Percentiles rank a stretch among this genome's conserved stretches.
phyloP scores from a whole-genome alignment of 371 early-diverging fungal species.

The Lichtheimia corymbifera region DNA sequence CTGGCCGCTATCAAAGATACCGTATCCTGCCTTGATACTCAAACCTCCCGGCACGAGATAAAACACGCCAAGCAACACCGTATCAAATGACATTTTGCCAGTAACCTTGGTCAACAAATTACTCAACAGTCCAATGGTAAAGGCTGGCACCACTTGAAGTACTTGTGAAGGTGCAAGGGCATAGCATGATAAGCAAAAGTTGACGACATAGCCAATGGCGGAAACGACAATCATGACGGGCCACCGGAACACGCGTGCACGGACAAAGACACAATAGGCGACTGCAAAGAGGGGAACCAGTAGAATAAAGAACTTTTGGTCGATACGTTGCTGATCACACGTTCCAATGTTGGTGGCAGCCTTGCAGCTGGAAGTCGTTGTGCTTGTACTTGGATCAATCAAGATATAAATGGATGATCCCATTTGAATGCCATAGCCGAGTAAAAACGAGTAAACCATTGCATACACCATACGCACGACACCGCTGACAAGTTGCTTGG shows the following conservation, averaged over 20 bases:
- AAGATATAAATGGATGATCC: conserved; percentile 55
- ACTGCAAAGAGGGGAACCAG: conserved; percentile 44
- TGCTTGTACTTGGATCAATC: conserved; percentile 29
- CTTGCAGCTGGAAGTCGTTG: conserved; percentile 13
- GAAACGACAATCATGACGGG: conserved; percentile 37
- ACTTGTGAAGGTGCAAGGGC: conserved; percentile 50
- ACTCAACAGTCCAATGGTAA: conserved; percentile 54
- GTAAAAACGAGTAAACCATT: conserved; percentile 72
- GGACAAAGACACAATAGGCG: conserved; percentile 42
- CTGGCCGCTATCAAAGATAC: conserved; percentile 30
- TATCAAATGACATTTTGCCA: conserved; percentile 55
- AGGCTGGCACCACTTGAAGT: conserved; percentile 53
- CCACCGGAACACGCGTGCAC: conserved; percentile 41
- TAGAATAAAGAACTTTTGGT: conserved; percentile 28
- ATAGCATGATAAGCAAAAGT: conserved; percentile 29
- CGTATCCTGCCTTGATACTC: conserved; percentile 48
- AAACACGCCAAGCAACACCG: conserved; percentile 54
- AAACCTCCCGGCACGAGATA: conserved; percentile 61
- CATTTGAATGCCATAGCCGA: conserved; percentile 79
- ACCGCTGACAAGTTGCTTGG: conserved; percentile 85
- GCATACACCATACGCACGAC: conserved; percentile 81
- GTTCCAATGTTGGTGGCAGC: conserved; percentile 19
- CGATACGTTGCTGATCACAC: conserved; percentile 25
- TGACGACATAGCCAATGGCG: conserved; percentile 33
- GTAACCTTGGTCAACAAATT: conserved; percentile 55